Evolutionary conservation across 2,329 filamentous ascomycete species (phyloP).

Genomic region (Cercospora beticola): DNA sequence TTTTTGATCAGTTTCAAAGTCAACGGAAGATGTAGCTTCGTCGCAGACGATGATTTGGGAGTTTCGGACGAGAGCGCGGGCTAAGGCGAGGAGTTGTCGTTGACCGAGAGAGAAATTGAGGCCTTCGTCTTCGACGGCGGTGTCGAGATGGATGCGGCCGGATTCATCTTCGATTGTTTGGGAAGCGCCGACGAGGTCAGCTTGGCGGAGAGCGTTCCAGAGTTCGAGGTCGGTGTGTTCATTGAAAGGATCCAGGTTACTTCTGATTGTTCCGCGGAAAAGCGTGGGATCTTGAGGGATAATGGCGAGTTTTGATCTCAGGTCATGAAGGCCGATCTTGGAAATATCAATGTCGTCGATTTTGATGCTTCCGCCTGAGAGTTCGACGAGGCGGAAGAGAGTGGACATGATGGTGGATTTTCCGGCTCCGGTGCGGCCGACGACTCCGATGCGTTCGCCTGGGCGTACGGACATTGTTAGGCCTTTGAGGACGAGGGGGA

Average conservation of each 20-base stretch:
- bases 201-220: conserved; percentile 74
- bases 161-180: conserved; percentile 45
- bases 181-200: conserved; percentile 65
- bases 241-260: conserved; percentile 77
- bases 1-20: conserved; percentile 95
- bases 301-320: conserved; percentile 70
- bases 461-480: conserved; percentile 66
- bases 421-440: conserved; percentile 78
- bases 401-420: conserved; percentile 83
- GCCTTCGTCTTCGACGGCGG: conserved; percentile 85
- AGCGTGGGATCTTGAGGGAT: conserved; percentile 84
- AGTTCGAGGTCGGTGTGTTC: conserved; percentile 76
- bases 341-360: conserved; percentile 61
- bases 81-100: conserved; percentile 91
- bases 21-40: conserved; percentile 88
- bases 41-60: conserved; percentile 95
- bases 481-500: conserved; percentile 51
- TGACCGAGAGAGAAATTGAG: conserved; percentile 95
- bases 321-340: conserved; percentile 70
- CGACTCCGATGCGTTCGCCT: conserved; percentile 77
- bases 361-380: conserved; percentile 49
- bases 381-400: conserved; percentile 67
- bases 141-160: conserved; percentile 78
- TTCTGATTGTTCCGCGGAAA: conserved; percentile 76
- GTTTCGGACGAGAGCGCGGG: conserved; percentile 81